Conservation (phyloP, 116 monocot species). For the Trichopus zeylanicus region DNA sequence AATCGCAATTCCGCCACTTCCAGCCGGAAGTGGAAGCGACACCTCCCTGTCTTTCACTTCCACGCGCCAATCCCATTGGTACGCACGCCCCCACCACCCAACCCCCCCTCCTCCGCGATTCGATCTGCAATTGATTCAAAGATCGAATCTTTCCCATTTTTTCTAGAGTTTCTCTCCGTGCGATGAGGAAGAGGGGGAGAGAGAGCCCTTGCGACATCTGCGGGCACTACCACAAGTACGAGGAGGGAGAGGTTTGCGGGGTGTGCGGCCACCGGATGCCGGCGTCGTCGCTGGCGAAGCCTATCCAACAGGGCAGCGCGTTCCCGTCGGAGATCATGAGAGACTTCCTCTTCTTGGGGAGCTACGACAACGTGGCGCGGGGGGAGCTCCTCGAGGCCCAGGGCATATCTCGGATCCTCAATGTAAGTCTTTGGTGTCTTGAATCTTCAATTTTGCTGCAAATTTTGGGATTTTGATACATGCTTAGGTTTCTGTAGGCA, state of each 20-base stretch:
- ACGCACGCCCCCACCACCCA: too few relatives aligned
- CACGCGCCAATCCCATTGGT: neutral
- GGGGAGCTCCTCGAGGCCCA: slow-evolving; percentile 80
- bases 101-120: too few relatives aligned
- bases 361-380: slow-evolving; percentile 91
- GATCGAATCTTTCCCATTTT: neutral
- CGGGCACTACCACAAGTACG: slow-evolving; percentile 93
- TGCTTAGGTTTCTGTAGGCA: too few relatives aligned
- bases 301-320: slow-evolving; percentile 36
- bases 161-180: neutral
- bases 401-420: slow-evolving; percentile 79
- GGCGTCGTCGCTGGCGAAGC: slow-evolving; percentile 11
- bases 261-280: slow-evolving; percentile 79
- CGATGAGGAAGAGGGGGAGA: slow-evolving; percentile 93
- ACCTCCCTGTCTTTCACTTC: too few relatives aligned
- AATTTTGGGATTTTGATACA: neutral
- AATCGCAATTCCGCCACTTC: too few relatives aligned
- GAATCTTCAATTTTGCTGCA: neutral
- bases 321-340: slow-evolving; percentile 77
- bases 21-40: too few relatives aligned
- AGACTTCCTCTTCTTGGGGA: slow-evolving; percentile 81
- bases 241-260: slow-evolving; percentile 88
- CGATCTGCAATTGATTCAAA: neutral
- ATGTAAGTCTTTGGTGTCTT: slow-evolving; percentile 30
- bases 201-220: slow-evolving; percentile 93